Evolutionary conservation across 1,139 yeast species (phyloP).

Genomic region (Torulaspora globosa): DNA sequence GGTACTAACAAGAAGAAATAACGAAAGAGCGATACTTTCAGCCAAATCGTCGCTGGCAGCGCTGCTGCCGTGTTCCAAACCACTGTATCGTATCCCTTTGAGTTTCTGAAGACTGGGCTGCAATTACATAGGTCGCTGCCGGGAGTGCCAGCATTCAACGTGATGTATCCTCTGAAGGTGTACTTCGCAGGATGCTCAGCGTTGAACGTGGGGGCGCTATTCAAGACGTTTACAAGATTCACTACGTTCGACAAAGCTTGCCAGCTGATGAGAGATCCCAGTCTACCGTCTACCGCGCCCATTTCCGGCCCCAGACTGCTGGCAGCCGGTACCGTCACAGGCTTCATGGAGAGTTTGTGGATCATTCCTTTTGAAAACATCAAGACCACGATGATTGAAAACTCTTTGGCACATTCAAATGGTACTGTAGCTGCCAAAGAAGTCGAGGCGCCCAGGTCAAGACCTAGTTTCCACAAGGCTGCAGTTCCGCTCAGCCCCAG

Average conservation of each 20-base stretch:
- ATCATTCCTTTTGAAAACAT: slow-evolving; percentile 89
- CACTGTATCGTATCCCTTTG: slow-evolving; percentile 76
- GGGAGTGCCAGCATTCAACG: slow-evolving; percentile 39
- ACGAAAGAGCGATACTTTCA: slow-evolving; percentile 23
- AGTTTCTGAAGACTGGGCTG: slow-evolving; percentile 69
- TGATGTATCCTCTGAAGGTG: slow-evolving; percentile 44
- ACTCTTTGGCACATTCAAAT: slow-evolving; percentile 37
- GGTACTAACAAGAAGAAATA: slow-evolving; percentile 1
- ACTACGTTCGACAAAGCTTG: slow-evolving; percentile 73
- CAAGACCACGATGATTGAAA: slow-evolving; percentile 81
- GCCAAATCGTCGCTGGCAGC: slow-evolving; percentile 71
- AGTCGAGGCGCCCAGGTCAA: slow-evolving; percentile 12
- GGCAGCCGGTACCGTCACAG: slow-evolving; percentile 85
- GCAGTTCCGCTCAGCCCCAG: slow-evolving; percentile 14
- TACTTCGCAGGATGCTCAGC: slow-evolving; percentile 77
- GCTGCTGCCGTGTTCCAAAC: slow-evolving; percentile 73
- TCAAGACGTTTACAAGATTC: slow-evolving; percentile 71
- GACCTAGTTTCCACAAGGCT: slow-evolving; percentile 27
- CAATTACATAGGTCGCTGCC: slow-evolving; percentile 52
- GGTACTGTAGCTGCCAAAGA: slow-evolving; percentile 14
- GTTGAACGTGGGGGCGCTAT: slow-evolving; percentile 66
- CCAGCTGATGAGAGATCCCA: slow-evolving; percentile 56
- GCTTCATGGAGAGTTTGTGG: slow-evolving; percentile 72
- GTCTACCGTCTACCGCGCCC: slow-evolving; percentile 45
- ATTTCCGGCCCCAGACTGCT: slow-evolving; percentile 68